These are phyloP conservation scores for Themeda triandra DNA, from an alignment of 176 grass and related monocot species.

Conservation along the genomic window DNA sequence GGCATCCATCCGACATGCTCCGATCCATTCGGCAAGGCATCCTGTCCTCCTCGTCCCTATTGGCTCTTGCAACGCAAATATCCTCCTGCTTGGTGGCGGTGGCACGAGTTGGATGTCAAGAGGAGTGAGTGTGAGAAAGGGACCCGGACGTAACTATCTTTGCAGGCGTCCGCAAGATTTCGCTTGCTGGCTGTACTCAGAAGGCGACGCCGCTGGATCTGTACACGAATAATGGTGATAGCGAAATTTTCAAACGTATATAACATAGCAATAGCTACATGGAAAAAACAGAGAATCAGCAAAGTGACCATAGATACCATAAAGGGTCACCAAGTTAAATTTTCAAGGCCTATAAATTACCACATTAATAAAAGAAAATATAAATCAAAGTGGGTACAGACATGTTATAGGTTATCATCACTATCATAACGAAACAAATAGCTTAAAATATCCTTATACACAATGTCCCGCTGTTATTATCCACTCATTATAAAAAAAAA, in stretches of 20 bases:
- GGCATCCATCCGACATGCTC: not conserved
- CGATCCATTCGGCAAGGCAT: not conserved
- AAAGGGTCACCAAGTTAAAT: too few species aligned
- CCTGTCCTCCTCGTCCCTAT: not conserved
- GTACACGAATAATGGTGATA: not conserved
- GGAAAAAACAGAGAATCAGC: not conserved
- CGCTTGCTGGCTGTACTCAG: not conserved
- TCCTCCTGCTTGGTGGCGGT: not conserved
- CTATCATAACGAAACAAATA: too few species aligned
- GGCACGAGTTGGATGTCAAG: not conserved
- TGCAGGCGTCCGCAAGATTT: not conserved
- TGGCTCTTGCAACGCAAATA: conserved; percentile 2
- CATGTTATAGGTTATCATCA: too few species aligned
- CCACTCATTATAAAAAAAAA: too few species aligned
- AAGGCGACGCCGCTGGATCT: not conserved
- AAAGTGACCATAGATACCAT: too few species aligned
- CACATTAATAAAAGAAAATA: too few species aligned
- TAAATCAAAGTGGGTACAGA: too few species aligned
- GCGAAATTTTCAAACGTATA: not conserved
- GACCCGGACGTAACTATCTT: not conserved
- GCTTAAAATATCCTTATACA: too few species aligned
- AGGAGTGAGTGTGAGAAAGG: too few species aligned
- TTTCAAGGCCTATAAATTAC: too few species aligned
- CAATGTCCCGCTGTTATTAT: too few species aligned
- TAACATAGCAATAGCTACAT: not conserved